A percentile compares a stretch with the other conserved stretches of the same genome.
These are phyloP conservation scores for Pichia sp. DNA, from an alignment of 1,139 yeast species.

Conservation along the genomic window DNA sequence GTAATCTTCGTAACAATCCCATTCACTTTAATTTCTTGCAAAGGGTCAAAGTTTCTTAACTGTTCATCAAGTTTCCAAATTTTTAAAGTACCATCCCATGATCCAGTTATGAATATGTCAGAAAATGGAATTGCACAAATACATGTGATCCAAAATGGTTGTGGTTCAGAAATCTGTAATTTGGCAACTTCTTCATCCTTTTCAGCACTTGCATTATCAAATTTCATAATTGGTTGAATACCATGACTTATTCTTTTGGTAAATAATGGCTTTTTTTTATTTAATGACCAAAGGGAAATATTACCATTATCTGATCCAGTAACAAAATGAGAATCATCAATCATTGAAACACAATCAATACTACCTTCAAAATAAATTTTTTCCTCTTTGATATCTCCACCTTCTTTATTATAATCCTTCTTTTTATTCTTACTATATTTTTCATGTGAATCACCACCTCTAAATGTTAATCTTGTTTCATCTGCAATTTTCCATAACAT, in stretches of 20 bases:
- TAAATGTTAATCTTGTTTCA: conserved; percentile 85
- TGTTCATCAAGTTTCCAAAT: conserved; percentile 73
- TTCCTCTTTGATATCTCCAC: conserved; percentile 1
- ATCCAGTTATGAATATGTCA: conserved; percentile 80
- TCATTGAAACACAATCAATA: conserved; percentile 84
- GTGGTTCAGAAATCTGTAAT: conserved; percentile 56
- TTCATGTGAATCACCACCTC: conserved; percentile 69
- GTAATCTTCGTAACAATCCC: conserved; percentile 73
- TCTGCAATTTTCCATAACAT: conserved; percentile 96
- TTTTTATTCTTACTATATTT: conserved; percentile 35
- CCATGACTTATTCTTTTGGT: conserved; percentile 76
- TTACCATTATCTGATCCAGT: conserved; percentile 96
- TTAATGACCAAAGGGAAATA: conserved; percentile 78
- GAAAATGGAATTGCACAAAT: conserved; percentile 84
- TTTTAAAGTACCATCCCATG: conserved; percentile 71
- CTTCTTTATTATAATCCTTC: conserved; percentile 9
- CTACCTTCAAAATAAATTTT: conserved; percentile 69
- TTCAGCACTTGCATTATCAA: conserved; percentile 67
- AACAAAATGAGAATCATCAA: conserved; percentile 86
- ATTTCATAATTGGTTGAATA: conserved; percentile 44
- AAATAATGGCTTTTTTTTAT: conserved; percentile 80
- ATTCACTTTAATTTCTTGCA: conserved; percentile 53
- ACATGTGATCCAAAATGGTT: conserved; percentile 83
- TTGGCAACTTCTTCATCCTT: conserved; percentile 35
- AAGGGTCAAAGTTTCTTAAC: conserved; percentile 49